Conservation (phyloP, 371 early-diverging fungal genomes). For the Apophysomyces variabilis region DNA sequence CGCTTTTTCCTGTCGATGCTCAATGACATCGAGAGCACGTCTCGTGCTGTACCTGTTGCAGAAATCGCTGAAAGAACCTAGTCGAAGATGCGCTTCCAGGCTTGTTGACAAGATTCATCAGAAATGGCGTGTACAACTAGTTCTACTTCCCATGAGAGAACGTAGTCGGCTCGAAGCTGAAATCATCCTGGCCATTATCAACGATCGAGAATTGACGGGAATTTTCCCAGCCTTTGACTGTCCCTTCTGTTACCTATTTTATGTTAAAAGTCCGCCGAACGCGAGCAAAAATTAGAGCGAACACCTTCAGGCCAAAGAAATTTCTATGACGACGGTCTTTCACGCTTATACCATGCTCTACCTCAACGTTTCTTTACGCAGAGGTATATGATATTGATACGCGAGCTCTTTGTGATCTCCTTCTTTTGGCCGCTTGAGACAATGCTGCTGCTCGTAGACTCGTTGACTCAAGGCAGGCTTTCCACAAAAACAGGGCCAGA, state of each 20-base stretch:
- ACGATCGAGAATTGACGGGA: neutral
- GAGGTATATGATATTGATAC: neutral
- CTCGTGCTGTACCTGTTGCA: too few relatives aligned
- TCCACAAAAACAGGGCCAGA: too few relatives aligned
- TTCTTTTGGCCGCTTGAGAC: neutral
- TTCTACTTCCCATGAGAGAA: neutral
- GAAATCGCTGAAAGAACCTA: too few relatives aligned
- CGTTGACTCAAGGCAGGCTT: too few relatives aligned
- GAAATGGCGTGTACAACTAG: neutral
- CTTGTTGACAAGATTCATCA: too few relatives aligned
- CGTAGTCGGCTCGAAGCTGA: neutral
- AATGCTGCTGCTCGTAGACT: too few relatives aligned
- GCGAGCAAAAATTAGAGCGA: too few relatives aligned
- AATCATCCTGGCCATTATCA: neutral
- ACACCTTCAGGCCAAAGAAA: neutral
- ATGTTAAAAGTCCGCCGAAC: too few relatives aligned
- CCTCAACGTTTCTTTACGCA: neutral
- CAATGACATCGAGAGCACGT: too few relatives aligned
- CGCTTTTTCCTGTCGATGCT: too few relatives aligned
- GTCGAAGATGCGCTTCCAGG: too few relatives aligned
- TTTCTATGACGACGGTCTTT: neutral
- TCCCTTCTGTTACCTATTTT: neutral
- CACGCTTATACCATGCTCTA: neutral
- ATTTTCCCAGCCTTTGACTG: neutral
- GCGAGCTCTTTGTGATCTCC: neutral